Evolutionary conservation across 176 grass and related monocot species (phyloP).

Genomic region (Rhynchospora pubera): DNA sequence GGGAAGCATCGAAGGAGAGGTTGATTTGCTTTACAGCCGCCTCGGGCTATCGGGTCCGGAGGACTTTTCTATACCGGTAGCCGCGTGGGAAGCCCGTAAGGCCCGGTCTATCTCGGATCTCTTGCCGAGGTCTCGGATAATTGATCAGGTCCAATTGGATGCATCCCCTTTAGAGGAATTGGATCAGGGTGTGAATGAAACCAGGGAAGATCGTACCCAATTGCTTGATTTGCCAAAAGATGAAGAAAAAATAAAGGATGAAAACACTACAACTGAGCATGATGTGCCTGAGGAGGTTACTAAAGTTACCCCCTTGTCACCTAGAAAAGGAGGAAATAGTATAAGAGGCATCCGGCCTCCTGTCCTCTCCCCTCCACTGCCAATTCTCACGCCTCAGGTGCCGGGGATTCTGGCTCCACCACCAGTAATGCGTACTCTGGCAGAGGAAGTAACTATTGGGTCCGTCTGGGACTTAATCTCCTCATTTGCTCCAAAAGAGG

Average conservation of each 20-base stretch:
- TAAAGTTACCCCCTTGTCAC: slow-evolving; percentile 29
- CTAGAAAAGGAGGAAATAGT: slow-evolving; percentile 55
- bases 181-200: not conserved
- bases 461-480: slow-evolving; percentile 67
- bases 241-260: not conserved
- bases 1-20: slow-evolving; percentile 72
- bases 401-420: slow-evolving; percentile 35
- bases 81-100: slow-evolving; percentile 74
- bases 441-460: slow-evolving; percentile 8
- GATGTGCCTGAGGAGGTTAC: not conserved
- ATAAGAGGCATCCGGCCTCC: slow-evolving; percentile 69
- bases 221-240: slow-evolving; percentile 14
- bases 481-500: slow-evolving; percentile 70
- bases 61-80: slow-evolving; percentile 63
- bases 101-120: slow-evolving; percentile 56
- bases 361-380: slow-evolving; percentile 49
- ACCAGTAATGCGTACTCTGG: slow-evolving; percentile 35
- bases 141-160: not conserved
- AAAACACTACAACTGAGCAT: not conserved
- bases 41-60: slow-evolving; percentile 74
- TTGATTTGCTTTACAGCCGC: slow-evolving; percentile 70
- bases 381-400: slow-evolving; percentile 18
- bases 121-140: slow-evolving; percentile 34
- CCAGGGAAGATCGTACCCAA: not conserved
- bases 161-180: not conserved